A percentile compares a stretch with the other conserved stretches of the same genome.
phyloP scores from a whole-genome alignment of 2,329 filamentous ascomycete species.

The Hypoxylon sp. region DNA sequence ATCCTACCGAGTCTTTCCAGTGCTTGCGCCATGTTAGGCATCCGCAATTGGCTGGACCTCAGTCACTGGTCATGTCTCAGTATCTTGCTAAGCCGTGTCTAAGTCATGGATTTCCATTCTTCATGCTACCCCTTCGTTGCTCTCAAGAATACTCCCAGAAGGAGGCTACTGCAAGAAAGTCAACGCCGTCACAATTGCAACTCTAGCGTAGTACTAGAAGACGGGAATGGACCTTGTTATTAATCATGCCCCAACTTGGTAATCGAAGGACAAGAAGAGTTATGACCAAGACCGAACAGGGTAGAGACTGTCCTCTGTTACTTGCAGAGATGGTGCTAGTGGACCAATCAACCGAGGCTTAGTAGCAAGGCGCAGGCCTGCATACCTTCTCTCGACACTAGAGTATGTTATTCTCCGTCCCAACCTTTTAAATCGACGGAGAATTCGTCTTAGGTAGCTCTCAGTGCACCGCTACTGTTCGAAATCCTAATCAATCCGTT shows the following conservation, averaged over 20 bases:
- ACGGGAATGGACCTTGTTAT: constrained; percentile 34
- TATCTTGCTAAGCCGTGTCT: constrained; percentile 25
- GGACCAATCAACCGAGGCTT: constrained; percentile 23
- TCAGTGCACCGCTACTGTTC: constrained; percentile 17
- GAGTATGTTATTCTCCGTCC: constrained; percentile 33
- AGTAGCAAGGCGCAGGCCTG: constrained; percentile 2
- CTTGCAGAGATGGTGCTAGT: constrained; percentile 27
- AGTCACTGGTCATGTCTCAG: constrained; percentile 19
- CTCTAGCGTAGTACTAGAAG: constrained; percentile 28
- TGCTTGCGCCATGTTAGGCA: constrained; percentile 33
- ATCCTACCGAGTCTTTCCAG: constrained; percentile 16
- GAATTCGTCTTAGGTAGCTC: constrained; percentile 21
- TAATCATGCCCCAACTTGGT: constrained; percentile 40
- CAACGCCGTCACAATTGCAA: constrained; percentile 40
- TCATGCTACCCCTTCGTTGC: constrained; percentile 34
- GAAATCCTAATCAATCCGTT: constrained; percentile 27
- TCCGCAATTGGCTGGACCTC: constrained; percentile 30
- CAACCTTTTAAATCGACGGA: constrained; percentile 13
- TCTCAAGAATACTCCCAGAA: constrained; percentile 23
- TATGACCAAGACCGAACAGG: constrained; percentile 32
- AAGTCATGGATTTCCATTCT: constrained; percentile 25
- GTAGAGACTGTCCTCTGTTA: constrained; percentile 24
- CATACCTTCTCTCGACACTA: constrained; percentile 23
- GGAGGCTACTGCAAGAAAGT: constrained; percentile 36
- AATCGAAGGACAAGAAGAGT: constrained; percentile 39